phyloP scores from a whole-genome alignment of 805 yeast species.

The Cyberlindnera maclurae region DNA sequence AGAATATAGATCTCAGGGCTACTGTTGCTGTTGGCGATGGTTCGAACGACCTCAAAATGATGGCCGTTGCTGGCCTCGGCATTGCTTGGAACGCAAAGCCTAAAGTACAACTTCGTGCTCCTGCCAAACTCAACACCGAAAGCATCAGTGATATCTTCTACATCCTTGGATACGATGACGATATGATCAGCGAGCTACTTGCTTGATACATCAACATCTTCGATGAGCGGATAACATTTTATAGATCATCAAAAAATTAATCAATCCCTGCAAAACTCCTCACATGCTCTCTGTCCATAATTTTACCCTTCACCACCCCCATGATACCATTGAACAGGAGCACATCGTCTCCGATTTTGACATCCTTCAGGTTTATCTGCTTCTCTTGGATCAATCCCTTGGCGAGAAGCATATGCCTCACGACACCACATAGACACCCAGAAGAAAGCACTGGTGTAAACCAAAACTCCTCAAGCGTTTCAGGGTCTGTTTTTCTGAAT shows the following conservation, averaged over 20 bases:
- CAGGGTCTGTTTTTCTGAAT: conserved; percentile 26
- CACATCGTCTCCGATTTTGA: conserved; percentile 60
- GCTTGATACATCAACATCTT: conserved; percentile 1
- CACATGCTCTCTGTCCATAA: conserved; percentile 21
- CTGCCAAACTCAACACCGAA: conserved; percentile 70
- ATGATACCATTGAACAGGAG: conserved; percentile 74
- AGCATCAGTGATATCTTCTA: conserved; percentile 70
- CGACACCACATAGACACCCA: conserved; percentile 85
- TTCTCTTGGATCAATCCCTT: conserved; percentile 50
- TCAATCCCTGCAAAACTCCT: not conserved
- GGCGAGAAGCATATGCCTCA: conserved; percentile 55
- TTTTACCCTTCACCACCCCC: conserved; percentile 64
- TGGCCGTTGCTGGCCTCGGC: conserved; percentile 88
- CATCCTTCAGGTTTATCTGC: conserved; percentile 35
- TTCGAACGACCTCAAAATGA: conserved; percentile 91
- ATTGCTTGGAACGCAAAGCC: conserved; percentile 98
- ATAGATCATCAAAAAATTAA: not conserved
- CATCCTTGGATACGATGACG: conserved; percentile 66
- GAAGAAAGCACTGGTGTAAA: conserved; percentile 69
- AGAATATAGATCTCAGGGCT: conserved; percentile 40
- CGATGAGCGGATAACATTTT: not conserved
- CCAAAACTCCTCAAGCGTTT: conserved; percentile 43
- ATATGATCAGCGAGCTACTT: conserved; percentile 33
- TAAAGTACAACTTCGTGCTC: conserved; percentile 77
- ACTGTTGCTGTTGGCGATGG: conserved; percentile 95